Evolutionary conservation across 306 rosid species (phyloP).

Genomic region (Prunus mira): DNA sequence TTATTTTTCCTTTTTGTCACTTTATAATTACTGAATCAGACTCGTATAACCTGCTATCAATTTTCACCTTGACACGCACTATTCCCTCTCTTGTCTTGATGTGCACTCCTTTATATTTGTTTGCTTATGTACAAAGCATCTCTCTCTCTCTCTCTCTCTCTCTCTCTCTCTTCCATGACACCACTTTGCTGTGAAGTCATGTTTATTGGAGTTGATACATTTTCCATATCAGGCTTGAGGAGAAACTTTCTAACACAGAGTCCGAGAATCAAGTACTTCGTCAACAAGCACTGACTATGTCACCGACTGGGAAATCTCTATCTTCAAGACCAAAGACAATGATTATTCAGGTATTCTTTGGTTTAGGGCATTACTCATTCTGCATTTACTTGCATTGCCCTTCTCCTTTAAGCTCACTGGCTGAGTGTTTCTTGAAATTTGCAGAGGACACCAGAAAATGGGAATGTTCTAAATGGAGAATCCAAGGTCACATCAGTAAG

Average conservation of each 20-base stretch:
- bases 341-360: slow-evolving; percentile 76
- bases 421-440: slow-evolving; percentile 34
- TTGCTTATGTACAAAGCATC: background rate
- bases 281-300: slow-evolving; percentile 94
- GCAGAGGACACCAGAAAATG: slow-evolving; percentile 97
- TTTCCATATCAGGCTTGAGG: slow-evolving; percentile 72
- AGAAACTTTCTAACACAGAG: slow-evolving; percentile 91
- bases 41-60: background rate
- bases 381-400: background rate
- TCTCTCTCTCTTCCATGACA: background rate
- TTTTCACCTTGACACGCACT: background rate
- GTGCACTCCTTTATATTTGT: slow-evolving; percentile 1
- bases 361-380: background rate
- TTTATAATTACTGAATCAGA: slow-evolving; percentile 7
- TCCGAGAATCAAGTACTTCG: slow-evolving; percentile 99
- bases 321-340: slow-evolving; percentile 76
- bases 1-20: background rate
- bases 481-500: slow-evolving; percentile 62
- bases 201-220: slow-evolving; percentile 15
- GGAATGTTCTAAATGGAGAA: slow-evolving; percentile 74
- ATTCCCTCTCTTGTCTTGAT: background rate
- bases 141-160: background rate
- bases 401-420: slow-evolving; percentile 3
- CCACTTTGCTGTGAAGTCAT: background rate
- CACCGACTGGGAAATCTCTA: slow-evolving; percentile 81